Base-by-base conservation (phyloP, 2,329 filamentous ascomycete genomes). In the Talaromyces sp. region DNA sequence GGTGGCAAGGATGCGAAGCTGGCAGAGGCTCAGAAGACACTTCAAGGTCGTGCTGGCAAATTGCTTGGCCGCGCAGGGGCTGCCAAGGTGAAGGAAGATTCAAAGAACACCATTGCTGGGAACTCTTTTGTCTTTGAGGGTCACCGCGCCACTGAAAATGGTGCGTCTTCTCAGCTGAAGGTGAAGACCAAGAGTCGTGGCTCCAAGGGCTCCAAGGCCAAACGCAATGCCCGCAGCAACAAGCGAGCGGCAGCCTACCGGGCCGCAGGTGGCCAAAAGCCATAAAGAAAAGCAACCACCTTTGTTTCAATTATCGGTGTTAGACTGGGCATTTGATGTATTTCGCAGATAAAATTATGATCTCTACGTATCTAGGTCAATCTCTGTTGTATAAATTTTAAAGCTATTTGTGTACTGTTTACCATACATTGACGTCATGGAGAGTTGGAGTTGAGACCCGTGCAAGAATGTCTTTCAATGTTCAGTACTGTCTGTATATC, bases 71-170 rank as follows among this genome's bases (percentile, higher is more conserved):
- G 69, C 24, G 72, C 72, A 14, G 72, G 71, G 48, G 73, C 71
- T 4, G 67, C 70, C 29, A 69, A 73, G 60, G 39, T 74, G 20
- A 71, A 68, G 56, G 62, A 55, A 20, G 57, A 58, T n/a, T 64
- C 56, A 32, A 65, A 56, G 45, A 62, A 51, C 29, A 58, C 58
- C 11, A 69, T 70, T 51, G 64, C 69, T 4, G 62, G 57, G 14
- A 72, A 69, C 50, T 68, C 68, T 0, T 57, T 76, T 37, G 70
- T 79, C 17, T 78, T 79, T 53, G 76, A 79, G 56, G 76, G 76
- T 16, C 68, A 76, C 51, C 73, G 76, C 24, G 76, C 76, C 22
- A 70, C 66, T 1, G 67, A 70, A 44, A 64, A 63, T 52, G 66
- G 63, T 35, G 17, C 13, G 19, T 61, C 61, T 10, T 65, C 63